Conservation (phyloP, 345 rosid genomes). For the Nephelium lappaceum region DNA sequence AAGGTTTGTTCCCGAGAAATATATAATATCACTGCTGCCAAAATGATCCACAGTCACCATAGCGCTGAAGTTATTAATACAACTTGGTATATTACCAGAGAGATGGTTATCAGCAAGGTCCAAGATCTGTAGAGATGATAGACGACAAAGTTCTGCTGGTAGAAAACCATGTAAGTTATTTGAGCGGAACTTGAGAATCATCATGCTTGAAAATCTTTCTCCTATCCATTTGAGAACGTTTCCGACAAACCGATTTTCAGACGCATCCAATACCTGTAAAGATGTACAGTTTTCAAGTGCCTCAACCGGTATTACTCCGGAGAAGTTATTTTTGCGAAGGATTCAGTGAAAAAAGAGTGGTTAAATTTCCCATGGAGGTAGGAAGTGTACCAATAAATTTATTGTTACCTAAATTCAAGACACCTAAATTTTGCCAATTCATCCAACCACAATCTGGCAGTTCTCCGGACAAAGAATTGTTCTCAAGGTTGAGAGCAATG, state of each 20-base stretch:
- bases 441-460: slow-evolving; percentile 30
- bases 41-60: slow-evolving; percentile 6
- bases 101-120: slow-evolving; percentile 9
- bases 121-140: not conserved
- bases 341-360: slow-evolving; percentile 17
- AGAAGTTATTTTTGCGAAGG: slow-evolving; percentile 15
- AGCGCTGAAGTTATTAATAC: slow-evolving; percentile 20
- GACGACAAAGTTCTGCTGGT: not conserved
- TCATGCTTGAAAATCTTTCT: not conserved
- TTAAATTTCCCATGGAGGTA: slow-evolving; percentile 19
- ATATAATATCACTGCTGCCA: not conserved
- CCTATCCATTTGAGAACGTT: not conserved
- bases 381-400: slow-evolving; percentile 26
- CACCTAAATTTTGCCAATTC: slow-evolving; percentile 13
- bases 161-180: not conserved
- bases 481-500: slow-evolving; percentile 21
- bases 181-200: not conserved
- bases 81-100: slow-evolving; percentile 17
- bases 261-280: not conserved
- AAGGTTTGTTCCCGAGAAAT: not conserved
- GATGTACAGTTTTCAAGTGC: not conserved
- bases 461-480: slow-evolving; percentile 26
- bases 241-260: not conserved
- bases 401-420: slow-evolving; percentile 22
- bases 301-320: slow-evolving; percentile 5